Conservation (phyloP, 352 stramenopile genomes). For the Blastocystis sp. region DNA sequence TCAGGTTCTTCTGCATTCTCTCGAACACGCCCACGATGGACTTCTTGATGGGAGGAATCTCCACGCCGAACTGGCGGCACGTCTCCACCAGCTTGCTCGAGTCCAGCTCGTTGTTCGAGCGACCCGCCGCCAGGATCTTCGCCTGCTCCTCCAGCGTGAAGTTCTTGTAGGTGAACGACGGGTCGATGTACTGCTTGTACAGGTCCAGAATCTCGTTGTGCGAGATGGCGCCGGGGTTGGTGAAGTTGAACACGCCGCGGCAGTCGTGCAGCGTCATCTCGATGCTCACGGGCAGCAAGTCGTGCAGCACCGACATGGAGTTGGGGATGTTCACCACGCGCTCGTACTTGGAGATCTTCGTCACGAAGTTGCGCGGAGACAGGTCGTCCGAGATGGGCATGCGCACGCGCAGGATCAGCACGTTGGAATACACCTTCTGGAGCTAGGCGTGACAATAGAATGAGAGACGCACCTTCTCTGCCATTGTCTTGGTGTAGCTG, state of each 20-base stretch:
- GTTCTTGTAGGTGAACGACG: conserved; percentile 75
- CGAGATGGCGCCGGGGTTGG: conserved; percentile 86
- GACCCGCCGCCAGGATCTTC: conserved; percentile 80
- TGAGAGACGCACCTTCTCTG: conserved; percentile 74
- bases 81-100: conserved; percentile 78
- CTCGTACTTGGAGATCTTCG: conserved; percentile 84
- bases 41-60: conserved; percentile 78
- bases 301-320: conserved; percentile 84
- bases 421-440: conserved; percentile 78
- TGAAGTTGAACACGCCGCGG: conserved; percentile 84
- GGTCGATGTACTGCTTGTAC: conserved; percentile 86
- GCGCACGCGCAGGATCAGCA: conserved; percentile 80
- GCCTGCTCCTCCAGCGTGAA: conserved; percentile 79
- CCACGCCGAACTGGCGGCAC: conserved; percentile 74
- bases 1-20: conserved; percentile 81
- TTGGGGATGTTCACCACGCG: conserved; percentile 83
- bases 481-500: conserved; percentile 83
- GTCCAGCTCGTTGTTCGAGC: conserved; percentile 86
- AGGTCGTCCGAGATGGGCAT: conserved; percentile 87
- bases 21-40: conserved; percentile 79
- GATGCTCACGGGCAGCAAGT: conserved; percentile 81
- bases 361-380: conserved; percentile 72
- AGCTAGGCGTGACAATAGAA: conserved; percentile 70
- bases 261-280: conserved; percentile 76
- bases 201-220: conserved; percentile 85